phyloP scores from a whole-genome alignment of 495 filamentous ascomycete genomes.

The Aspergillus cavernicola region DNA sequence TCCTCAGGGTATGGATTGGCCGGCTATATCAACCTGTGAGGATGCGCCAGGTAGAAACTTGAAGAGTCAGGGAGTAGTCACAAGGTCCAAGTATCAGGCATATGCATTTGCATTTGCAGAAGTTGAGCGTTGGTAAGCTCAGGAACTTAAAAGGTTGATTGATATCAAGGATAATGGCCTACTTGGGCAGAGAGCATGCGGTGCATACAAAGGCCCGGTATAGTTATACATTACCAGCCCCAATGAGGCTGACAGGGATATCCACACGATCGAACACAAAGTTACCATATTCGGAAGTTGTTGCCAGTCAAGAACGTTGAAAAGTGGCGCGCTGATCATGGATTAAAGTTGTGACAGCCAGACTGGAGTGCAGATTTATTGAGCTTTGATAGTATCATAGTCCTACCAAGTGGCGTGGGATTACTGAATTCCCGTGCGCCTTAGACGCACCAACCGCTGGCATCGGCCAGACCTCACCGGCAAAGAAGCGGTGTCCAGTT shows the following conservation, averaged over 20 bases:
- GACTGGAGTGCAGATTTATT: neutral
- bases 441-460: neutral
- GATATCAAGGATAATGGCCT: no score
- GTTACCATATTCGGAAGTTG: neutral
- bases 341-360: slow-evolving; percentile 3
- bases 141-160: no score
- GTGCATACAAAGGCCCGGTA: neutral
- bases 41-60: no score
- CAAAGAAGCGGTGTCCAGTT: neutral
- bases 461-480: neutral
- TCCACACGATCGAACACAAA: neutral
- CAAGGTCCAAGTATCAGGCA: no score
- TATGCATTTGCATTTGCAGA: no score
- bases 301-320: slow-evolving; percentile 7
- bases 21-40: no score
- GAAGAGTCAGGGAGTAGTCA: no score
- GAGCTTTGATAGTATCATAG: no score
- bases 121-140: no score
- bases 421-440: neutral
- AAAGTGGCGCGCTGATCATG: slow-evolving; percentile 17
- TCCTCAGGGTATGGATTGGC: no score
- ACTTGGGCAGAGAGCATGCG: no score
- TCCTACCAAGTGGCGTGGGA: slow-evolving; percentile 1
- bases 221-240: slow-evolving; percentile 5
- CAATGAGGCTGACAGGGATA: slow-evolving; percentile 4